Percentiles rank a stretch among this genome's conserved stretches.
These are phyloP conservation scores for Acanthamoeba castellanii DNA, from an alignment of 208 protist genomes.

Conservation along the genomic window DNA sequence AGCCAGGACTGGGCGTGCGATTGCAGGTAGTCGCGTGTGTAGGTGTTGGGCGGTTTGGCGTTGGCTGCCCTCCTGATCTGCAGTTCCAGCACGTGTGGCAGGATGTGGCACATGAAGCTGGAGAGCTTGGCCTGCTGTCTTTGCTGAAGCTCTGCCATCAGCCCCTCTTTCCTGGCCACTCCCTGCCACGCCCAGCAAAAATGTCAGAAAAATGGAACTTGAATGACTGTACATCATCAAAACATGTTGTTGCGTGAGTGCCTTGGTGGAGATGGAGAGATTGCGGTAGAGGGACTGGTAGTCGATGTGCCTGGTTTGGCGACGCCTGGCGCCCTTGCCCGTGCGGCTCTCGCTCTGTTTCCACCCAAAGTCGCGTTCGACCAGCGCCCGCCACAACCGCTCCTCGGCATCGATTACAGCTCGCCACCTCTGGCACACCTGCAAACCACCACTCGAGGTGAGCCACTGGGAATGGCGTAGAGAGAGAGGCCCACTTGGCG, in stretches of 20 bases:
- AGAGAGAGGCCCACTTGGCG: neutral
- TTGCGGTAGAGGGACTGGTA: neutral
- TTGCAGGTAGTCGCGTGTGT: neutral
- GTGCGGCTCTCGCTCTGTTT: neutral
- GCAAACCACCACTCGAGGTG: neutral
- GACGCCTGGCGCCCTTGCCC: constrained; percentile 1
- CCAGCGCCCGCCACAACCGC: neutral
- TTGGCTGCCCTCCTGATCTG: neutral
- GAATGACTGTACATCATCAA: too few relatives aligned
- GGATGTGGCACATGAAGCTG: neutral
- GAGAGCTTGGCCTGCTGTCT: neutral
- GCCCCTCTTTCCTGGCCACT: neutral
- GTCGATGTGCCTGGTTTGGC: neutral
- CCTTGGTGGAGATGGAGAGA: neutral
- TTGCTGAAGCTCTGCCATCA: neutral
- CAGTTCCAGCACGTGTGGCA: neutral
- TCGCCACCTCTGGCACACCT: neutral
- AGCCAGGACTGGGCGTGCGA: neutral
- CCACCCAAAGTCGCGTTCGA: neutral
- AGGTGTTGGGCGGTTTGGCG: too few relatives aligned
- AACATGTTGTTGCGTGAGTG: neutral
- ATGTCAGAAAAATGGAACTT: too few relatives aligned
- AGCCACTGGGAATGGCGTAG: too few relatives aligned
- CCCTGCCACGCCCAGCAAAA: too few relatives aligned
- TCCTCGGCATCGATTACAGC: neutral